phyloP scores from a whole-genome alignment of 1,139 yeast species.

The Magnusiomyces sp. region DNA sequence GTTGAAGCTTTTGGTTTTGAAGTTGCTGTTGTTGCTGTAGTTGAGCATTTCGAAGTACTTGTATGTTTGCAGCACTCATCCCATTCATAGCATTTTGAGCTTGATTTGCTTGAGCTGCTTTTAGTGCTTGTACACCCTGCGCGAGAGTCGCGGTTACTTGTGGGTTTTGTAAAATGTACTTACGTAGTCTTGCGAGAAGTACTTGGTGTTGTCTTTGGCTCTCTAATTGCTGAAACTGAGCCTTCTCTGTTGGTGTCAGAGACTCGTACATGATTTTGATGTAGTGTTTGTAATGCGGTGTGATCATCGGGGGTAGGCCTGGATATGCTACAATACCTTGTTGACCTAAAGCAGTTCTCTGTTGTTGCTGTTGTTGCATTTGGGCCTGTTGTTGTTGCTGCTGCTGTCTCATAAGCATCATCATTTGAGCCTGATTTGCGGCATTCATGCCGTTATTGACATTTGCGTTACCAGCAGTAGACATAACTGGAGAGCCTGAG shows the following conservation, averaged over 20 bases:
- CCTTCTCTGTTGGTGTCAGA: neutral
- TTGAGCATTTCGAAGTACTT: no score
- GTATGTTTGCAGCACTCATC: no score
- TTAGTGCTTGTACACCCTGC: constrained; percentile 5
- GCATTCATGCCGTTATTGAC: constrained; percentile 4
- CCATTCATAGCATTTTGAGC: neutral
- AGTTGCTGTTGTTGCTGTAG: no score
- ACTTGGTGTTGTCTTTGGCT: constrained; percentile 12
- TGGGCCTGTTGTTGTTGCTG: neutral
- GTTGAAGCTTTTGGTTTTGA: no score
- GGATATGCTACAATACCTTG: neutral
- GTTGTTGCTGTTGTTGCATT: constrained; percentile 1
- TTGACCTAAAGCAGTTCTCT: neutral
- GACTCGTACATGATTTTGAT: neutral
- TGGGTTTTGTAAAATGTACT: no score
- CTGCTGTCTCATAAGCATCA: neutral
- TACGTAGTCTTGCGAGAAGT: no score
- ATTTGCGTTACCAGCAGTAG: neutral
- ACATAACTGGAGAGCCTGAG: neutral
- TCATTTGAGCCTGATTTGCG: constrained; percentile 2
- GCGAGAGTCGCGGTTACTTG: constrained; percentile 1
- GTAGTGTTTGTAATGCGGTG: neutral
- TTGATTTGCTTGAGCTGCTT: neutral
- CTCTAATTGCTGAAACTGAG: constrained; percentile 9
- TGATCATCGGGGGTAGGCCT: neutral